Percentiles rank a stretch among this genome's conserved stretches.
phyloP scores from a whole-genome alignment of 805 yeast genomes.

The Metschnikowia lachancei region DNA sequence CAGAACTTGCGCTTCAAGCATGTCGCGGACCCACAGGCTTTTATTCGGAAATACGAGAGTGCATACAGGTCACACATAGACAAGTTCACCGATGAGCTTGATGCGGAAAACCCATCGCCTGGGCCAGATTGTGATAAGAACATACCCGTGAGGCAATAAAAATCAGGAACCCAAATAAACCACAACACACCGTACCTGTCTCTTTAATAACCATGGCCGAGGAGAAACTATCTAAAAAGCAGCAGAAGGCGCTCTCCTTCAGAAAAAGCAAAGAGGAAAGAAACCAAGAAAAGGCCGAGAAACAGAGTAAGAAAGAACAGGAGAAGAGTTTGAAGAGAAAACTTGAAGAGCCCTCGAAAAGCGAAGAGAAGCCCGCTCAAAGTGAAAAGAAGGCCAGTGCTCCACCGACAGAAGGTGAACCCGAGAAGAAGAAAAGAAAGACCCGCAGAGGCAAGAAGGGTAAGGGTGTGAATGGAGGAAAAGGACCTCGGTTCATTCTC shows the following conservation, averaged over 20 bases:
- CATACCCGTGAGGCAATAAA: constrained; percentile 16
- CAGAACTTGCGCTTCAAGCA: too few species aligned
- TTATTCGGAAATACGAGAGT: too few species aligned
- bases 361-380: constrained; percentile 6
- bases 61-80: background rate
- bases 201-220: constrained; percentile 14
- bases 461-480: constrained; percentile 47
- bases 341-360: constrained; percentile 36
- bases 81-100: background rate
- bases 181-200: background rate
- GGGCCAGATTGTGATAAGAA: constrained; percentile 29
- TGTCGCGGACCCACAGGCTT: too few species aligned
- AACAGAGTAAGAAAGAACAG: constrained; percentile 18
- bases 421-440: constrained; percentile 61
- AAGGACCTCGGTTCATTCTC: constrained; percentile 68
- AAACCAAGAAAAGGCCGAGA: constrained; percentile 32
- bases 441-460: constrained; percentile 79
- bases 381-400: background rate
- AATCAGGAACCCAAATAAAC: background rate
- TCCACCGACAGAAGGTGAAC: constrained; percentile 24
- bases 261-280: constrained; percentile 43
- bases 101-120: constrained; percentile 1
- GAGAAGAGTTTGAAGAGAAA: constrained; percentile 16
- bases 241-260: constrained; percentile 61
- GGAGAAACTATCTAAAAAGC: constrained; percentile 60